Base-by-base conservation (phyloP, 305 asterid species). In the Fraxinus greggii region DNA sequence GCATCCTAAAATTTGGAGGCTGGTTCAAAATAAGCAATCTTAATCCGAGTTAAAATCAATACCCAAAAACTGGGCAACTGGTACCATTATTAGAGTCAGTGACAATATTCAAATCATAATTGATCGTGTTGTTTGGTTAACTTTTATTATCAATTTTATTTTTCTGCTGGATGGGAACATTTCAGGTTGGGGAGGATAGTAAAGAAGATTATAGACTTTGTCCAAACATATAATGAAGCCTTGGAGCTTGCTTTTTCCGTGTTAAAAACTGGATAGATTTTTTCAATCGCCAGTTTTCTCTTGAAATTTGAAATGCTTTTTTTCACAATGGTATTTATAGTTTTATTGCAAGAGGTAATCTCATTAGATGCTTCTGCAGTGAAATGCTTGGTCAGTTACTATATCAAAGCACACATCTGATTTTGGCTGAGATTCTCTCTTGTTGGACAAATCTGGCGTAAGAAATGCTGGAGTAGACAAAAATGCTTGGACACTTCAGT, bases 311-410 rank as follows among this genome's bases (percentile, higher is more conserved):
- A n/a, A 9, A 31, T 28, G 78, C 28, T 15, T 35, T 23, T 38
- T 7, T 75, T 1, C 31, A 23, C 31, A 13, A n/a, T 31, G 23
- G 70, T 72, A 24, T 56, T 23, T 29, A 40, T 38, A 82, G 29
- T 26, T 3, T 23, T 74, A 29, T 32, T 79, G 73, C 83, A 65
- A 75, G 75, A 65, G 32, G 45, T 76, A 26, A 5, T 79, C 65
- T 82, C 72, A 17, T 83, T 78, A 78, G 88, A 75, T 85, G 84
- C 29, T 84, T 84, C 42, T 86, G 88, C 93, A 92, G 97, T 87
- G 89, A 81, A 85, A 82, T 83, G 86, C 81, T 69, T 86, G 90
- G 90, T 85, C 81, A 79, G 74, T 85, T 85, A 84, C 93, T 88
- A 17, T 51, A 82, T 82, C 69, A 88, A 88, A 84, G 88, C 84